Base-by-base conservation (phyloP, 2,329 filamentous ascomycete genomes). In the Alternaria hordeiaustralica region DNA sequence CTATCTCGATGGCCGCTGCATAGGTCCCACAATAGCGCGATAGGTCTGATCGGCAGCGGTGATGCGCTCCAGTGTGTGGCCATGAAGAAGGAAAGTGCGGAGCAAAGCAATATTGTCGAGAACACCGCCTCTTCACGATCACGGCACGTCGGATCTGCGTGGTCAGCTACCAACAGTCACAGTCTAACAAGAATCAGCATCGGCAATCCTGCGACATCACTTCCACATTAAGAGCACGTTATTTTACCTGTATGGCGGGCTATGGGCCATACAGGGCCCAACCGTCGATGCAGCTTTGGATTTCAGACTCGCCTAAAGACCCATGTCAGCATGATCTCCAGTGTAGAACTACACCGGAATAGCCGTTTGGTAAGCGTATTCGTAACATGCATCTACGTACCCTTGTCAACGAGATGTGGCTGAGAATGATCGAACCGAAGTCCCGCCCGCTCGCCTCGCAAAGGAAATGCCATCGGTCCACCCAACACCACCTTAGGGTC, bases 391-490 rank as follows among this genome's bases (percentile, higher is more conserved):
- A 41, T 41, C 36, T n/a, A 20, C 20, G 21, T 15, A 11, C 60
- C 56, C 60, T 33, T 44, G 60, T 60, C 33, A 46, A 47, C 13
- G n/a, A 12, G 18, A 30, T n/a, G 60, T 55, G 60, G 60, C 50
- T 55, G 57, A 56, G 33, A 28, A 18, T 41, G 50, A 50, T 47
- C 57, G 36, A 60, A 51, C 45, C 44, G 61, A 45, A 44, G 25
- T 63, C 45, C 61, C 61, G 56, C 47, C 61, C 61, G 61, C 60
- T 60, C 56, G 60, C 50, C 55, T 60, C 49, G 50, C 56, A 41
- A 23, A 36, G 28, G 45, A 28, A 33, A 47, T 33, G 49, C 26
- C 30, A 46, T 46, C n/a, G 36, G 54, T 33, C 25, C 25, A 28
- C 12, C 41, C 54, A 23, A 46, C 41, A 56, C 18, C 54, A 46